These are phyloP conservation scores for Neonectria ditissima DNA, from an alignment of 2,329 filamentous ascomycete genomes.

Conservation along the genomic window DNA sequence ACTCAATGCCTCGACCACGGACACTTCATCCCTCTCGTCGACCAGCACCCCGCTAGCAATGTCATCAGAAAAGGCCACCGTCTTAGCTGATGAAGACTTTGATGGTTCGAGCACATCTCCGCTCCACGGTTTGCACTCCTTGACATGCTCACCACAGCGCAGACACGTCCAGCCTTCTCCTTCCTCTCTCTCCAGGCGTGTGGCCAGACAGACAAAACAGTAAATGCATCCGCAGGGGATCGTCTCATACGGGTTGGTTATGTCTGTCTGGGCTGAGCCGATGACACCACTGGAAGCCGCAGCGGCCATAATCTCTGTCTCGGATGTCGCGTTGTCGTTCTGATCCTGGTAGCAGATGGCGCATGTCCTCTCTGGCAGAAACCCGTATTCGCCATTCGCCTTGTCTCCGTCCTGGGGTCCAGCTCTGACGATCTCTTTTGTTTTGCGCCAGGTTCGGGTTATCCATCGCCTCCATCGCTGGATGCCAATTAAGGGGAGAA, in stretches of 20 bases:
- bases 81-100: slow-evolving; percentile 61
- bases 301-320: slow-evolving; percentile 80
- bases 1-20: slow-evolving; percentile 40
- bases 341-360: slow-evolving; percentile 97
- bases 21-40: slow-evolving; percentile 43
- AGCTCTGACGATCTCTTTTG: slow-evolving; percentile 72
- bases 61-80: slow-evolving; percentile 72
- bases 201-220: slow-evolving; percentile 95
- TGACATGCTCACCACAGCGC: slow-evolving; percentile 85
- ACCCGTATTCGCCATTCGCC: slow-evolving; percentile 79
- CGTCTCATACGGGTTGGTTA: slow-evolving; percentile 96
- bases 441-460: slow-evolving; percentile 85
- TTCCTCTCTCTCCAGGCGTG: slow-evolving; percentile 89
- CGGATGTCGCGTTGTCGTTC: slow-evolving; percentile 77
- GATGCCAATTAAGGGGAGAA: slow-evolving; percentile 96
- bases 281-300: slow-evolving; percentile 81
- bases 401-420: slow-evolving; percentile 60
- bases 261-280: slow-evolving; percentile 89
- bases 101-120: slow-evolving; percentile 83
- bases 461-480: slow-evolving; percentile 93
- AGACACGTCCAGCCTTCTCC: slow-evolving; percentile 95
- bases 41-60: slow-evolving; percentile 52
- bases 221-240: slow-evolving; percentile 92
- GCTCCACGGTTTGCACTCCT: slow-evolving; percentile 89
- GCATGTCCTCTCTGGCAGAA: slow-evolving; percentile 92